Evolutionary conservation across 148 eudicot species (phyloP).

Genomic region (Mesembryanthemum crystallinum): DNA sequence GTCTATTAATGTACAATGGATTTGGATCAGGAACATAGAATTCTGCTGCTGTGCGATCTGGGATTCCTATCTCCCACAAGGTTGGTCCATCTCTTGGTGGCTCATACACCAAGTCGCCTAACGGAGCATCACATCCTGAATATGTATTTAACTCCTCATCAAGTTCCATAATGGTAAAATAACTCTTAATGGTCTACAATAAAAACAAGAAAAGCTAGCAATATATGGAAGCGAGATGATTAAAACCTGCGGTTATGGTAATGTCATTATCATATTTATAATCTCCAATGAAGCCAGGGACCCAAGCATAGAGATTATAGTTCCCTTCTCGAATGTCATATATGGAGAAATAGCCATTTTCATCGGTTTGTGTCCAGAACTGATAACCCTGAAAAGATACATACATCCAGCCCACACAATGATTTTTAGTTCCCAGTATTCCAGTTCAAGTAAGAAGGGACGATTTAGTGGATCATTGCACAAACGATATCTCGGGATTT

Average conservation of each 20-base stretch:
- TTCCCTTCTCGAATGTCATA: constrained; percentile 48
- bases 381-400: constrained; percentile 60
- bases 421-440: not conserved
- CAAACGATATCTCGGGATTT: not conserved
- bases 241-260: constrained; percentile 57
- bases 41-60: constrained; percentile 88
- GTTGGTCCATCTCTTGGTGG: constrained; percentile 92
- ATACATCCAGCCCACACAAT: not conserved
- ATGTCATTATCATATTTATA: constrained; percentile 38
- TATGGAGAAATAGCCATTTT: constrained; percentile 55
- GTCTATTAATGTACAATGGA: constrained; percentile 64
- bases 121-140: constrained; percentile 44
- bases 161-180: not conserved
- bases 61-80: constrained; percentile 94
- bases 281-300: constrained; percentile 83
- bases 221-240: not conserved
- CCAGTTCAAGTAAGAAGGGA: too few species aligned
- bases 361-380: constrained; percentile 75
- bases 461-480: not conserved
- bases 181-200: not conserved
- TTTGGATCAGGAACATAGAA: constrained; percentile 83
- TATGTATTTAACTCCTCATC: not conserved
- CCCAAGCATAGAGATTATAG: constrained; percentile 76
- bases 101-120: constrained; percentile 63
- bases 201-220: not conserved